Evolutionary conservation across 2,329 filamentous ascomycete genomes (phyloP), one percentile per base, ranked within the genome.

Genomic region (Onygenales sp.): DNA sequence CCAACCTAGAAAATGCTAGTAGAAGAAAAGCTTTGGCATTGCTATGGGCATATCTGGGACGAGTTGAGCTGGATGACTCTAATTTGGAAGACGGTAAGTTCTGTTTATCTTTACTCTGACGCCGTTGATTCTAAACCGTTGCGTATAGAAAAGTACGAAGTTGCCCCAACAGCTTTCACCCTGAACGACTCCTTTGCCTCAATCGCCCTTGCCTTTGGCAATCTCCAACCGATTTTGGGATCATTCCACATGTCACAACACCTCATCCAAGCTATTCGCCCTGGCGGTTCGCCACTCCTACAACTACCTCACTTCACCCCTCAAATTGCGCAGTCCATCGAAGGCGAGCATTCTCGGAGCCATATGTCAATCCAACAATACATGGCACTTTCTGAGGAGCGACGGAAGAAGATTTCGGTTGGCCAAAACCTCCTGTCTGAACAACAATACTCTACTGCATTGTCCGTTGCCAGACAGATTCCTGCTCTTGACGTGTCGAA

Each of bases 1-100:
- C 89, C 65, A 83, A 90, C 60, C 72, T 95, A 55, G 93, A 97
- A 49, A 86, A 86, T 60, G 84, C 85, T 41, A 79, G 83, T 27
- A 85, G 88, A 60, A 81, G 93, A 64, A 97, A 97, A 77, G 85
- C 89, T 7, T 77, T 97, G 44, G 89, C 86, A 50, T 78, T 98
- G 54, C 78, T 98, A 13, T 98, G 94, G 93, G 91, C 93, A 43
- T 97, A 98, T 68, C 81, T 97, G 47, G 89, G 88, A 56, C 87
- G 93, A 46, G 78, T 95, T 53, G 89, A 95, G 63, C 80, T 98
- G 27, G 85, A 87, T 43, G 90, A 95, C 64, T 70, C 80, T 51
- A 77, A 79, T 35, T 78, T 96, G 52, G 86, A 95, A 64, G 84
- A 84, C 67, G 84, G 74, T 71, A 60, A 54, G 61, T 59, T 52